Evolutionary conservation across 2,329 filamentous ascomycete species (phyloP), one percentile per base, ranked within the genome.

Genomic region (Aspergillus neoniger): DNA sequence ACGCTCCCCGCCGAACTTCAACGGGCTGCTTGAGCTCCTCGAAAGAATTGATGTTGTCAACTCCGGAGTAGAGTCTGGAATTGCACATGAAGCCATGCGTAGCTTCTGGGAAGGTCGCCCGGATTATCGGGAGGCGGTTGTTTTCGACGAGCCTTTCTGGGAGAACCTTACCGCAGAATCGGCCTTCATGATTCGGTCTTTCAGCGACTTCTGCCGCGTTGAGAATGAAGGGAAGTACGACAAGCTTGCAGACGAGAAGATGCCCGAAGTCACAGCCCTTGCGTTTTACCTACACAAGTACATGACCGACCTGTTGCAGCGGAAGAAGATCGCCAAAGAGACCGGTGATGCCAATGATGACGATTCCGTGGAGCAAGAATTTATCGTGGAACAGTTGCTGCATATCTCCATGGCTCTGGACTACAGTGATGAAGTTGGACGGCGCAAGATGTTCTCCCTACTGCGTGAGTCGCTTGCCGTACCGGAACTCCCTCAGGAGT

Each of bases 371-470:
- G 92, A 97, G 73, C 89, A 93, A 68, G 94, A 98, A 75, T 99
- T 99, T 69, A 91, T 97, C 63, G 91, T 97, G 41, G 93, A 98
- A 74, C 96, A 99, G 73, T 83, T 99, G 59, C 86, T 99, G 38
- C 90, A 97, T 69, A 96, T 99, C 71, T 91, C 92, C 5, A 83
- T 93, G 61, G 96, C 91, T 1, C 85, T 98, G 54, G 95, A 99
- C 77, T 99, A 98, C 76, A 93, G 91, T n/a, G 95, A 99, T 72
- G 95, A 98, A 76, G 91, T 96, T 64, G 95, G 95, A 53, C 87
- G 95, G 65, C 85, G 94, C 60, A 96, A 96, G 79, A 98, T 99
- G 92, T 97, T 96, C 74, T 88, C 91, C 17, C 84, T 98, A 36
- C 85, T 98, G 61, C 86, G 95, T 58, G 91, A 96, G 73, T 89